Base-by-base conservation (phyloP, 1,139 yeast genomes). In the Keqinozyma sinolaborantium region DNA sequence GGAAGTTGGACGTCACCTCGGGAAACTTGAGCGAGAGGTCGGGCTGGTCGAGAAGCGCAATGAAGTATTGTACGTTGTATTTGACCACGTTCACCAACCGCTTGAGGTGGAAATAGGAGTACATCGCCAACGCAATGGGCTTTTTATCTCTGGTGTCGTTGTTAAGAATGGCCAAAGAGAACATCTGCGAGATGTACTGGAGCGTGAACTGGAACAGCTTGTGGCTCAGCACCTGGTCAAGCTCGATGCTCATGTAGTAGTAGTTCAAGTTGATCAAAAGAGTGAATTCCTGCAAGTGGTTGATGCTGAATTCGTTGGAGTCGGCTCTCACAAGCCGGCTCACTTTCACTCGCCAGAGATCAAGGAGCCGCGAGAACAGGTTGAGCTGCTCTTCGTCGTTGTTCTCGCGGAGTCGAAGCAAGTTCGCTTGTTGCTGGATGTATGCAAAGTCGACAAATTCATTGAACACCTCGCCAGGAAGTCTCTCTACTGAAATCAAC, bases 131-230 rank as follows among this genome's bases (percentile, higher is more conserved):
- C 18, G 41, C 45, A 23, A 42, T 30, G 4, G 24, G 18, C 14
- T 38, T 35, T 21, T 38, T 40, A 24, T 26, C 24, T 12, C 33
- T 31, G 26, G 41, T 42, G 5, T 39, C 36, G 19, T 33, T 41
- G 18, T 56, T 59, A n/a, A 52, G 41, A 8, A 60, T 42, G n/a
- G 64, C 43, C 29, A 67, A 51, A 6, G 69, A 55, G 41, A 66
- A 67, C 15, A 66, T 64, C 40, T 63, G 64, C 21, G 68, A 63
- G 27, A 66, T 48, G 36, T 64, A 69, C 36, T 67, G 72, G 18
- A 67, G 51, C 4, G 70, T 60, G 43, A 65, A 66, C 40, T 66
- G 73, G 25, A 58, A 56, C 30, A 64, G 57, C 35, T 64, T 64
- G 13, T 61, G 56, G 3, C 58, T 38, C 2, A 70, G 61, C 4